A percentile compares a stretch with the other conserved stretches of the same genome.
These are phyloP conservation scores for Pouteria campechiana DNA, from an alignment of 179 eudicot species.

Conservation along the genomic window DNA sequence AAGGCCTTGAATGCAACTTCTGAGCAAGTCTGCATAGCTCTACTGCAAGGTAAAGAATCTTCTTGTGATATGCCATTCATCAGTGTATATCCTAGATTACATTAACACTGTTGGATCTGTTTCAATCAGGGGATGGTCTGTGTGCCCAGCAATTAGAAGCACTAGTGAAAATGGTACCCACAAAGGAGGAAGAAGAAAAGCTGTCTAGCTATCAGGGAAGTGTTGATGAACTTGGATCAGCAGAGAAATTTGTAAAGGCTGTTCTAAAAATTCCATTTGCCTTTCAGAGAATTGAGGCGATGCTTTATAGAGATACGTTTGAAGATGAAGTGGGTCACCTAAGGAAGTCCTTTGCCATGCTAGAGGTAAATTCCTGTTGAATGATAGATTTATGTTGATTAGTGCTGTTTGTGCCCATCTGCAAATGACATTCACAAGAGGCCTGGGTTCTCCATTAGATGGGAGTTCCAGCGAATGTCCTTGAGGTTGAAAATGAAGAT, in stretches of 20 bases:
- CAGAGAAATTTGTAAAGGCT: conserved; percentile 64
- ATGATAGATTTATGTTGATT: neutral
- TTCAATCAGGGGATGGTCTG: conserved; percentile 61
- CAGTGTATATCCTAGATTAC: neutral
- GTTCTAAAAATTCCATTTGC: conserved; percentile 64
- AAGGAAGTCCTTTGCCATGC: conserved; percentile 75
- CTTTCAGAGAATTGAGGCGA: conserved; percentile 74
- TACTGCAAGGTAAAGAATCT: conserved; percentile 50
- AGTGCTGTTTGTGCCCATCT: too few relatives aligned
- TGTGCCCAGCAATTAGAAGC: conserved; percentile 79
- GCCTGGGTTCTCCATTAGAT: too few relatives aligned
- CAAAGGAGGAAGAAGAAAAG: conserved; percentile 79
- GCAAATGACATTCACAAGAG: too few relatives aligned
- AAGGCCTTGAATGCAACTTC: conserved; percentile 72
- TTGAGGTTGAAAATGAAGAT: too few relatives aligned
- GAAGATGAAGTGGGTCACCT: conserved; percentile 79
- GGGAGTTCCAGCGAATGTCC: too few relatives aligned
- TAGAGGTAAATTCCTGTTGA: conserved; percentile 47
- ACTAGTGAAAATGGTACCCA: conserved; percentile 75
- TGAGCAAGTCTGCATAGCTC: conserved; percentile 72
- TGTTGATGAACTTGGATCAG: conserved; percentile 54
- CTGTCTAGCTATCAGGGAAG: conserved; percentile 56
- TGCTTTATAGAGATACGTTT: conserved; percentile 88
- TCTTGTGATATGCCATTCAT: neutral
- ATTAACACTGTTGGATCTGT: too few relatives aligned